phyloP scores from a whole-genome alignment of 768 basidiomycete species.

The Baorangia bicolor region DNA sequence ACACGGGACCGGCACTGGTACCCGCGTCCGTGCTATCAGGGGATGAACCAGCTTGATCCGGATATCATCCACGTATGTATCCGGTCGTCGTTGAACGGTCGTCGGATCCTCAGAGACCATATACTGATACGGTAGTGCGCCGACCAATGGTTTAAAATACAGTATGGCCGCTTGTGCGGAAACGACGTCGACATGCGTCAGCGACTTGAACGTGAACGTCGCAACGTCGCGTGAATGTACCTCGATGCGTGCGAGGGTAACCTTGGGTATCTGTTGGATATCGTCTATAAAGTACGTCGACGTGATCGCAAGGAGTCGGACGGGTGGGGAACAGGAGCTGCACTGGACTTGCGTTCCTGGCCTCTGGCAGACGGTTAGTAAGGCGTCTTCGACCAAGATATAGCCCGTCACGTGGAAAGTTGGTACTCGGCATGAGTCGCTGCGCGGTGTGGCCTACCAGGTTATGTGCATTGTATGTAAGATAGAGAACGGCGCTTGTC shows the following conservation, averaged over 20 bases:
- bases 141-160: constrained; percentile 53
- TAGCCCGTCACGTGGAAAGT: constrained; percentile 52
- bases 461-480: constrained; percentile 58
- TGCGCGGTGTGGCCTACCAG: constrained; percentile 42
- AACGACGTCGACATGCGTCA: constrained; percentile 33
- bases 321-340: constrained; percentile 61
- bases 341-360: constrained; percentile 28
- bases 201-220: constrained; percentile 51
- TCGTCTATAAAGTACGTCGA: constrained; percentile 30
- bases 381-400: constrained; percentile 52
- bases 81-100: constrained; percentile 59
- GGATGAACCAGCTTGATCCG: constrained; percentile 6
- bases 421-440: constrained; percentile 55
- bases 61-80: constrained; percentile 69
- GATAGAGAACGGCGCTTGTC: constrained; percentile 59
- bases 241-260: constrained; percentile 36
- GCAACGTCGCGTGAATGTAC: constrained; percentile 50
- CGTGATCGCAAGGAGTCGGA: constrained; percentile 44
- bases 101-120: constrained; percentile 49
- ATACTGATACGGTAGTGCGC: constrained; percentile 49
- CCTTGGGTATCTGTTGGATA: constrained; percentile 18
- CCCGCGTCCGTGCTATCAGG: background rate
- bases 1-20: background rate
- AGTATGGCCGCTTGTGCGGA: constrained; percentile 57
- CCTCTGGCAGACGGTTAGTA: constrained; percentile 51